phyloP scores from a whole-genome alignment of 306 rosid species.

The Castanopsis chinensis region DNA sequence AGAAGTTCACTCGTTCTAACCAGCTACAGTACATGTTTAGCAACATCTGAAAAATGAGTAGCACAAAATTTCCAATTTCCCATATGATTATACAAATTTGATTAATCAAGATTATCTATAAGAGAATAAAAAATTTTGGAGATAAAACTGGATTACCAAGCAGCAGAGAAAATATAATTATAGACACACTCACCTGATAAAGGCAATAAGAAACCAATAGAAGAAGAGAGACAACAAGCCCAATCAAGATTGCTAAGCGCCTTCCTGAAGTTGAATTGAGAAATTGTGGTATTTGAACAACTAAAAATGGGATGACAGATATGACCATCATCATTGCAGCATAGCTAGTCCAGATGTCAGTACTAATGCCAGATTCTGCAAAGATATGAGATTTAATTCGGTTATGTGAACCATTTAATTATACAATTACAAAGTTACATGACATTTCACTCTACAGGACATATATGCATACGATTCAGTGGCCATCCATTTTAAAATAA shows the following conservation, averaged over 20 bases:
- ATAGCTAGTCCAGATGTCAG: constrained; percentile 93
- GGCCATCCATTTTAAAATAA: no score
- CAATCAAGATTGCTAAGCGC: constrained; percentile 75
- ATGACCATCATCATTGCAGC: constrained; percentile 79
- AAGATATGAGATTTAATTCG: constrained; percentile 8
- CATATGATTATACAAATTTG: background rate
- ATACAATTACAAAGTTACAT: constrained; percentile 10
- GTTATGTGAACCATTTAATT: constrained; percentile 1
- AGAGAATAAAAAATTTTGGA: background rate
- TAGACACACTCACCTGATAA: constrained; percentile 62
- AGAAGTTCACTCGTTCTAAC: background rate
- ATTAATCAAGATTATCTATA: background rate
- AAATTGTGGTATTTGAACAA: constrained; percentile 85
- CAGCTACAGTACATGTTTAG: background rate
- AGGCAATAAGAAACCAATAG: constrained; percentile 63
- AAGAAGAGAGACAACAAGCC: constrained; percentile 52
- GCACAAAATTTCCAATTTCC: background rate
- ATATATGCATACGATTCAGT: background rate
- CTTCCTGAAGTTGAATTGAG: constrained; percentile 71
- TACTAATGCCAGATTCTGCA: constrained; percentile 95
- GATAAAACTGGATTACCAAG: background rate
- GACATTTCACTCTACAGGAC: background rate
- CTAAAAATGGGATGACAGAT: constrained; percentile 74
- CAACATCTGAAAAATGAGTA: background rate
- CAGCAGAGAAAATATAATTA: background rate